A percentile compares a stretch with the other conserved stretches of the same genome.
Evolutionary conservation across 805 yeast species (phyloP).

Genomic region (Candida succiphila): DNA sequence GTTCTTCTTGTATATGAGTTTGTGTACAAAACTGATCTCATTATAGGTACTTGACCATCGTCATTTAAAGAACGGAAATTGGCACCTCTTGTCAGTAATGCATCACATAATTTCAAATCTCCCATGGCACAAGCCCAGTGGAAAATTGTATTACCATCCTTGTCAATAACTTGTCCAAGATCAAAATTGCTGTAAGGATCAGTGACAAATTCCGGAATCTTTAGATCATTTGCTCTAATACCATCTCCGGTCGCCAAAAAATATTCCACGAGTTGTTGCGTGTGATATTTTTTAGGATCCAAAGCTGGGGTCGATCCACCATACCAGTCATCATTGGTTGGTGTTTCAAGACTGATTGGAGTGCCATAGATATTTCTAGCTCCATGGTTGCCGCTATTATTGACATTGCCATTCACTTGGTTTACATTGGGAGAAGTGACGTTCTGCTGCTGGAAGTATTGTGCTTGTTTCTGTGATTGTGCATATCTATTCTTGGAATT

Average conservation of each 20-base stretch:
- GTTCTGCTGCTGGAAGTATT: not conserved
- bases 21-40: constrained; percentile 77
- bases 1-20: constrained; percentile 77
- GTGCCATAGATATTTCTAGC: too few relatives aligned
- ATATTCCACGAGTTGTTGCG: constrained; percentile 38
- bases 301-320: too few relatives aligned
- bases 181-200: constrained; percentile 59
- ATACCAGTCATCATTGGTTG: not conserved
- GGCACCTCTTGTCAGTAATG: constrained; percentile 70
- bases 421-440: not conserved
- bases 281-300: constrained; percentile 27
- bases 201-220: constrained; percentile 54
- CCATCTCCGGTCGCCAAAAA: constrained; percentile 48
- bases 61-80: constrained; percentile 48
- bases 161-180: constrained; percentile 76
- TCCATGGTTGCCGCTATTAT: not conserved
- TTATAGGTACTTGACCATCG: constrained; percentile 79
- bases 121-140: constrained; percentile 99
- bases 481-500: too few relatives aligned
- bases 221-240: constrained; percentile 18
- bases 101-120: constrained; percentile 63
- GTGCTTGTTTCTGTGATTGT: constrained; percentile 31
- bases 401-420: not conserved
- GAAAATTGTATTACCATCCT: constrained; percentile 88
- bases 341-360: too few relatives aligned